Percentiles rank a stretch among this genome's conserved stretches.
phyloP scores from a whole-genome alignment of 306 rosid species.

The Lotus japonicus region DNA sequence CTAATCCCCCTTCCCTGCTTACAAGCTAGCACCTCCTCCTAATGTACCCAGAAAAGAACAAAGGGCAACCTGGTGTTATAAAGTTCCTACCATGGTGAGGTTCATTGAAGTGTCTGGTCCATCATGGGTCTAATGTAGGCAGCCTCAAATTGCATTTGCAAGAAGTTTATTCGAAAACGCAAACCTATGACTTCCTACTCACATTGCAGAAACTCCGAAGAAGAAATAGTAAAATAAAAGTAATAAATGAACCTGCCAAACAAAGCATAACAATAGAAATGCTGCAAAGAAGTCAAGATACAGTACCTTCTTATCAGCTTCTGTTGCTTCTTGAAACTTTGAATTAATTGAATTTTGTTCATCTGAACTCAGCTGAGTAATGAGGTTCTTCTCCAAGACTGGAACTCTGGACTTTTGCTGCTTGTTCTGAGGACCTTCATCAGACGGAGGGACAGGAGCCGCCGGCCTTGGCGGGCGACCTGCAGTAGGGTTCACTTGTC shows the following conservation, averaged over 20 bases:
- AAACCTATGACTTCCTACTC: no score
- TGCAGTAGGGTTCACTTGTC: constrained; percentile 35
- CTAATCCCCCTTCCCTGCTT: neutral
- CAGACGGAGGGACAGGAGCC: constrained; percentile 46
- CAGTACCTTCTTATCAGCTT: constrained; percentile 78
- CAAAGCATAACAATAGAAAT: neutral
- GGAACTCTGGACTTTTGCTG: constrained; percentile 69
- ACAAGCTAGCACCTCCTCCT: neutral
- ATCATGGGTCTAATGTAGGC: no score
- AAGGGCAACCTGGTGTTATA: neutral
- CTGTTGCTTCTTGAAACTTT: constrained; percentile 79
- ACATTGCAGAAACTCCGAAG: no score
- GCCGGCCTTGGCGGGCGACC: constrained; percentile 67
- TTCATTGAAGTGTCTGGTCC: no score
- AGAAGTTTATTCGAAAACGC: no score
- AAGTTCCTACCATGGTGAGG: no score
- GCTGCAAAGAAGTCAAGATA: constrained; percentile 5
- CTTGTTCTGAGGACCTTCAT: constrained; percentile 46
- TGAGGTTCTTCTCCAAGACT: constrained; percentile 76
- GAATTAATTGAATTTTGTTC: constrained; percentile 70
- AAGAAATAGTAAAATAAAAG: neutral
- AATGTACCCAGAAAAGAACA: neutral
- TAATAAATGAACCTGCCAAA: neutral
- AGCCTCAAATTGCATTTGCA: no score
- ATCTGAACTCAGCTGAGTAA: constrained; percentile 76